Conservation (phyloP, 164 flowering plant species). For the Echeveria elegans region DNA sequence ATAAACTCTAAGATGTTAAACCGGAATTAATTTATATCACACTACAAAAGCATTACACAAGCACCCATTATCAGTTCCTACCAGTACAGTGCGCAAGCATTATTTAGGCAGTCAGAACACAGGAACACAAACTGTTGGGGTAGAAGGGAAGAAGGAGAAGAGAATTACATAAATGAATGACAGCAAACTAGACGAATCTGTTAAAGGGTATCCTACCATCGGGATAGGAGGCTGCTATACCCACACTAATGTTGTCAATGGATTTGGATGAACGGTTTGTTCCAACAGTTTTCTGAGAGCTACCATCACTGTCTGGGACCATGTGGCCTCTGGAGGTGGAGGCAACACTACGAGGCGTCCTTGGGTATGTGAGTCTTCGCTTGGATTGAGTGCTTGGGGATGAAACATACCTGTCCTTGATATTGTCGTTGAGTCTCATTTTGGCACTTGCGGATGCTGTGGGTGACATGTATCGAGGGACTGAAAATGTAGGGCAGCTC, state of each 20-base stretch:
- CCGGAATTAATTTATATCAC: not conserved
- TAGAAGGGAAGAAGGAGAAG: not conserved
- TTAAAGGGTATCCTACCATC: not conserved
- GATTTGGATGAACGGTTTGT: not conserved
- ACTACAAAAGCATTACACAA: not conserved
- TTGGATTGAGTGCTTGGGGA: not conserved
- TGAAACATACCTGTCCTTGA: conserved; percentile 1
- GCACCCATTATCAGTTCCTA: not conserved
- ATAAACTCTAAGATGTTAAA: no score
- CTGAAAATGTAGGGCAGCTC: not conserved
- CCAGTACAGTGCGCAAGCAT: not conserved
- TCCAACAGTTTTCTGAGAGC: not conserved
- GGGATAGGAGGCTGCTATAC: not conserved
- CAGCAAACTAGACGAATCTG: not conserved
- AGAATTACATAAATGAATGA: not conserved
- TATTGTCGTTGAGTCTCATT: not conserved
- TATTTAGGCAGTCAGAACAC: not conserved
- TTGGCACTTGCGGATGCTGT: not conserved
- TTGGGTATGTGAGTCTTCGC: conserved; percentile 1
- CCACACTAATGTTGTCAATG: not conserved
- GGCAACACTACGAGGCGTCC: not conserved
- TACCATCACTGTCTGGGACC: not conserved
- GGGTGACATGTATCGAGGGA: conserved; percentile 1
- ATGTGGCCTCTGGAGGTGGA: not conserved
- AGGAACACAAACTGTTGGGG: no score